Evolutionary conservation across 192 early-diverging fungal genomes (phyloP).

Genomic region (Backusella australiensis): DNA sequence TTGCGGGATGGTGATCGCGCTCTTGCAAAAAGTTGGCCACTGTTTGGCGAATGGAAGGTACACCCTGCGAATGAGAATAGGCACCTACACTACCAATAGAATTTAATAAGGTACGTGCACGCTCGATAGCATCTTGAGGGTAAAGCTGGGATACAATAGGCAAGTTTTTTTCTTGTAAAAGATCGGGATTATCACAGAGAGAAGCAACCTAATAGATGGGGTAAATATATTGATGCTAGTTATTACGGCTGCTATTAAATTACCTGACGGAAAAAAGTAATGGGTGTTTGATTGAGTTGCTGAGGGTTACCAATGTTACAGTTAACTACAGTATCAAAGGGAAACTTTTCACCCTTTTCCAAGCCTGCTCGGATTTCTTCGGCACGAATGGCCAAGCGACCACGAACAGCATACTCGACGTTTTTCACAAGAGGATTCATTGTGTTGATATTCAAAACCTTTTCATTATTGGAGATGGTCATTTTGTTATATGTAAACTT

Average conservation of each 20-base stretch:
- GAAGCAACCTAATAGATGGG: conserved; percentile 66
- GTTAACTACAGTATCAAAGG: conserved; percentile 68
- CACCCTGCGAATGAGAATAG: conserved; percentile 94
- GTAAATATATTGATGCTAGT: too few species aligned
- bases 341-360: conserved; percentile 46
- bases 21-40: conserved; percentile 86
- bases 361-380: conserved; percentile 69
- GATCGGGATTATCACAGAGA: conserved; percentile 85
- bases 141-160: conserved; percentile 56
- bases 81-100: conserved; percentile 79
- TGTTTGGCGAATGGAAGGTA: conserved; percentile 77
- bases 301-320: conserved; percentile 96
- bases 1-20: conserved; percentile 85
- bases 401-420: conserved; percentile 94
- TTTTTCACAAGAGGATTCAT: conserved; percentile 70
- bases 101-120: conserved; percentile 71
- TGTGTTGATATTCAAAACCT: conserved; percentile 42
- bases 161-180: conserved; percentile 62
- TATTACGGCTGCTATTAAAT: too few species aligned
- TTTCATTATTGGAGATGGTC: not conserved
- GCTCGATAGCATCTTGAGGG: conserved; percentile 80
- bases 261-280: conserved; percentile 96
- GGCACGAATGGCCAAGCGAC: conserved; percentile 89
- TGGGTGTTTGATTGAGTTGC: conserved; percentile 85
- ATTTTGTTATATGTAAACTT: not conserved